Evolutionary conservation across 768 basidiomycete genomes (phyloP), one percentile per base, ranked within the genome.

Genomic region (Tylopilus rubrobrunneus): DNA sequence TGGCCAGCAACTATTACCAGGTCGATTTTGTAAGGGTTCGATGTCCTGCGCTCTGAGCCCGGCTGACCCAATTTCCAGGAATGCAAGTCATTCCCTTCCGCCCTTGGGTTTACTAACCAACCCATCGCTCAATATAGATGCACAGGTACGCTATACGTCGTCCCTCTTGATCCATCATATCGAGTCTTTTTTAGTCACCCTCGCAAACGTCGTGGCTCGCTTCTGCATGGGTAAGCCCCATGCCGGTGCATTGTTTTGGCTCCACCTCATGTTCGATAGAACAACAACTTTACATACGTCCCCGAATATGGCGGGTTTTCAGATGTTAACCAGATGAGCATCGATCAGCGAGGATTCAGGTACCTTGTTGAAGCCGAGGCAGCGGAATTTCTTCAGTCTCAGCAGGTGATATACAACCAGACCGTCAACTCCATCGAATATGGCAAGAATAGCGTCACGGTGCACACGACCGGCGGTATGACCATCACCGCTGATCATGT

Each of bases 331-430:
- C 66, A 72, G 31, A 70, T 87, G 58, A 76, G 74, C 10, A 74
- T 81, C 49, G 86, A 87, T 59, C 82, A 77, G 55, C 77, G 82
- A n/a, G 85, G 85, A 1, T 87, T 81, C 74, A 80, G 77, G 52
- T 67, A 75, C 21, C 63, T 85, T 41, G 75, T 82, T 12, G 78
- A 80, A 53, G 72, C 71, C 3, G 85, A 87, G 60, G 85, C 83
- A 0, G 65, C 71, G 0, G 73, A 73, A 40, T 87, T 85, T 62
- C 59, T 87, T 15, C 65, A 71, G 14, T 58, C 74, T 5, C 53
- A 62, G 12, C 82, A 86, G 51, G 45, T 78, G 11, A 65, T 74
- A 27, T 67, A 82, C 36, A 82, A 82, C 61, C 61, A 82, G 8
- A 78, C 75, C 4, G 79, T 87, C 48, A 69, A 65, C 29, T 65